Evolutionary conservation across 2,329 filamentous ascomycete species (phyloP), one percentile per base, ranked within the genome.

Genomic region (Pseudocercospora vitis): DNA sequence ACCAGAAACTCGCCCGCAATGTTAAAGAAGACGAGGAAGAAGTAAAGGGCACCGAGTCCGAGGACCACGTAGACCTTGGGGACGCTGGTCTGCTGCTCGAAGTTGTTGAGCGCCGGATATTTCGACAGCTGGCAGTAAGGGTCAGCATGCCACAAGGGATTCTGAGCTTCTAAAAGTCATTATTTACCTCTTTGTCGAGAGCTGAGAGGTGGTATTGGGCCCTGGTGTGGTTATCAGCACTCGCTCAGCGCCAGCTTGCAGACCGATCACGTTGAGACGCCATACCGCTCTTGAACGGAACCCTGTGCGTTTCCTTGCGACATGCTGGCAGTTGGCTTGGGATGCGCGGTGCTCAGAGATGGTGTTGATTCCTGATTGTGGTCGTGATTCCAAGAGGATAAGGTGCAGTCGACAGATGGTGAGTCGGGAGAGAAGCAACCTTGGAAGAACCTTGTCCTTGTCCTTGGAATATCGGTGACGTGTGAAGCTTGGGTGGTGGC

Each of bases 11-110:
- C 88, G 66, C 89, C 89, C 61, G 87, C 89, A 62, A 94, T 87
- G 82, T 95, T 95, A 81, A 95, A 91, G 78, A 94, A 85, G 76
- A 94, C 89, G 65, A 94, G 83, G 79, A 92, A 90, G 78, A 94
- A 90, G 81, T 95, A 95, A 63, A 91, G 82, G 48, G 85, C 85
- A 56, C 75, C 86, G 54, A 89, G 70, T 66, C 89, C 89, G 65
- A 92, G 85, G 69, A 88, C 81, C 62, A 84, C 86, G 73, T 95
- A 94, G 68, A 88, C 86, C 81, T 95, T 95, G 71, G 89, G 89
- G 47, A 94, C 81, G 54, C 82, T 85, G 61, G 86, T 87, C 74
- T 88, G 85, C 81, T 86, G 88, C 83, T 95, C 89, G 68, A 94
- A 81, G 77, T 92, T 90, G 81, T 85, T 87, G 72, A 94, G 82